Evolutionary conservation across 768 basidiomycete species (phyloP).

Genomic region (Lactarius akahatsu): DNA sequence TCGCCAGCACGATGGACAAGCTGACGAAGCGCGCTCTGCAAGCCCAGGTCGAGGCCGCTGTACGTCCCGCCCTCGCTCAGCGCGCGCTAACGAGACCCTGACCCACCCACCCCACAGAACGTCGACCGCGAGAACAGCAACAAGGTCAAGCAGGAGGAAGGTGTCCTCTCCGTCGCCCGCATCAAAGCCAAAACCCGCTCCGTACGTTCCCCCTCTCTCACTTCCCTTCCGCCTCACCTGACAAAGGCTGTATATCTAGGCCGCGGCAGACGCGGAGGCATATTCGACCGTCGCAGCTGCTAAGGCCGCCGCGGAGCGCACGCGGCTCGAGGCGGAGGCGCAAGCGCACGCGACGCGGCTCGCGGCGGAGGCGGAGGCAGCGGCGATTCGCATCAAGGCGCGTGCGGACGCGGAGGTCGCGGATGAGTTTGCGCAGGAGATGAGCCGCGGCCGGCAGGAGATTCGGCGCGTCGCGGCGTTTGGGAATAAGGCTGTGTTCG

Average conservation of each 20-base stretch:
- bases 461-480: constrained; percentile 61
- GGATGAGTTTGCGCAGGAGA: constrained; percentile 72
- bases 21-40: constrained; percentile 80
- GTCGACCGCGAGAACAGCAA: constrained; percentile 87
- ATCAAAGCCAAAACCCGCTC: constrained; percentile 68
- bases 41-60: constrained; percentile 85
- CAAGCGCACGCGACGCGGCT: constrained; percentile 76
- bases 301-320: constrained; percentile 64
- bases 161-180: constrained; percentile 69
- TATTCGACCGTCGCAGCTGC: constrained; percentile 73
- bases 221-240: not conserved
- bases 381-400: constrained; percentile 63
- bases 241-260: constrained; percentile 35
- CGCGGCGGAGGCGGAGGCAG: constrained; percentile 72
- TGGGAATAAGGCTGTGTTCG: constrained; percentile 68
- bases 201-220: constrained; percentile 34
- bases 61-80: constrained; percentile 37
- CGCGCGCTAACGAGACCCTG: not conserved
- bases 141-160: constrained; percentile 83
- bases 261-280: constrained; percentile 73
- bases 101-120: constrained; percentile 47
- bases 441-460: constrained; percentile 69
- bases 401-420: constrained; percentile 58
- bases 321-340: constrained; percentile 71
- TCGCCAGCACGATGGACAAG: constrained; percentile 82